Conservation (phyloP, 768 basidiomycete genomes). For the Leccinum aurantiacum region DNA sequence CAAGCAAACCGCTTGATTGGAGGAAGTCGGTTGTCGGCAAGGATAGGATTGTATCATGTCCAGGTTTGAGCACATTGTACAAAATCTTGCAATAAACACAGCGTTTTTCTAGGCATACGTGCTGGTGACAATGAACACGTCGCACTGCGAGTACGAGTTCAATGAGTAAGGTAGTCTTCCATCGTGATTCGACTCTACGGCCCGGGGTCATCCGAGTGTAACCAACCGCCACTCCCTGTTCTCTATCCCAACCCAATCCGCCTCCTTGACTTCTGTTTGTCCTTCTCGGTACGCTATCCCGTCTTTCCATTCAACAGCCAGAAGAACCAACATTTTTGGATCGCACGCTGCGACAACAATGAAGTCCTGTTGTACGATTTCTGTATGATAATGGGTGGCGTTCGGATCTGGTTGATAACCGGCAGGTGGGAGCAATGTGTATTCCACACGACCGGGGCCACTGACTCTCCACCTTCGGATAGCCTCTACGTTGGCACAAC, state of each 20-base stretch:
- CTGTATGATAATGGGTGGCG: not conserved
- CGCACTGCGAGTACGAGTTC: not conserved
- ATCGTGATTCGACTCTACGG: not conserved
- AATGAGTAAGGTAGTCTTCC: too few species aligned
- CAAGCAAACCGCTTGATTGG: slow-evolving; percentile 1
- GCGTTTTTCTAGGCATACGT: too few species aligned
- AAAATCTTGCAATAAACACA: not conserved
- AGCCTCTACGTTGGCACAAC: slow-evolving; percentile 1
- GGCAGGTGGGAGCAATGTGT: not conserved
- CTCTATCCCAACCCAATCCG: slow-evolving; percentile 6
- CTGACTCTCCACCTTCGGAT: not conserved
- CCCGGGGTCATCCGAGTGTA: not conserved
- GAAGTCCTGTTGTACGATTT: slow-evolving; percentile 14
- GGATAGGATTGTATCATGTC: slow-evolving; percentile 5
- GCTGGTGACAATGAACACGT: too few species aligned
- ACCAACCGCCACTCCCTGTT: slow-evolving; percentile 14
- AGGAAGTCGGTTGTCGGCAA: not conserved
- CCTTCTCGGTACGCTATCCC: slow-evolving; percentile 17
- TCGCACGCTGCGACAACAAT: slow-evolving; percentile 10
- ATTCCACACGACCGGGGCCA: not conserved
- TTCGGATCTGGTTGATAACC: not conserved
- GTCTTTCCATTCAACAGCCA: slow-evolving; percentile 19
- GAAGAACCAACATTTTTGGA: not conserved
- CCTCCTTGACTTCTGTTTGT: not conserved
- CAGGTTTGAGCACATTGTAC: slow-evolving; percentile 8